phyloP scores from a whole-genome alignment of 306 rosid species.

The Nissolia schottii region DNA sequence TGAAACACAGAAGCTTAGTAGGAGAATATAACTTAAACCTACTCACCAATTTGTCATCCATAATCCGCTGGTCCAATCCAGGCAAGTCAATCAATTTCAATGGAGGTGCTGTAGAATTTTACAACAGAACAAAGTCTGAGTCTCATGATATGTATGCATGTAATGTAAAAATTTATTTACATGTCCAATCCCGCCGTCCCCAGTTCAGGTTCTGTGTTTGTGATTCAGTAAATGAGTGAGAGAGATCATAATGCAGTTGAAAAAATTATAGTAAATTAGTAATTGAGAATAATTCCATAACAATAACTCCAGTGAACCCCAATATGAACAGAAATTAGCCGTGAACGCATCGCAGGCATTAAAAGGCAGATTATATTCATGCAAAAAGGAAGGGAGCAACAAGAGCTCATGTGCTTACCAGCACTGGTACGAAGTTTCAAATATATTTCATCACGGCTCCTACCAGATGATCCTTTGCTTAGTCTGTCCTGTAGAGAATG shows the following conservation, averaged over 20 bases:
- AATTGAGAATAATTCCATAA: neutral
- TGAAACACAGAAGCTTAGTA: conserved; percentile 2
- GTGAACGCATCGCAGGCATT: neutral
- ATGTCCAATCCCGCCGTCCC: neutral
- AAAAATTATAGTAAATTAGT: neutral
- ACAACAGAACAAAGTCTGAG: conserved; percentile 18
- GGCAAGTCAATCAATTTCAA: conserved; percentile 94
- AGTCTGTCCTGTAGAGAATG: conserved; percentile 93
- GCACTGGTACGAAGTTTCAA: conserved; percentile 82
- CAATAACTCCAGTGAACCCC: neutral
- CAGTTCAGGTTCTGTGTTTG: neutral
- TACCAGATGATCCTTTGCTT: conserved; percentile 79
- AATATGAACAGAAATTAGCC: neutral
- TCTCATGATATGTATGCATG: neutral
- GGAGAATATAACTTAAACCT: conserved; percentile 1
- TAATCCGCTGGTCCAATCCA: conserved; percentile 83
- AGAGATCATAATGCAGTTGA: neutral
- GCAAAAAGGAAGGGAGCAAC: conserved; percentile 12
- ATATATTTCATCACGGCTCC: conserved; percentile 78
- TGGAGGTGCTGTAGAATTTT: conserved; percentile 70
- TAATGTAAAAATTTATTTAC: neutral
- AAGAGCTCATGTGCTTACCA: conserved; percentile 38
- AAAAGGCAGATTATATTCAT: neutral
- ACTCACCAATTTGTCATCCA: conserved; percentile 85
- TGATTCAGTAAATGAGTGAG: neutral